phyloP scores from a whole-genome alignment of 78 protist species.

The Dictyostelium intermedium region DNA sequence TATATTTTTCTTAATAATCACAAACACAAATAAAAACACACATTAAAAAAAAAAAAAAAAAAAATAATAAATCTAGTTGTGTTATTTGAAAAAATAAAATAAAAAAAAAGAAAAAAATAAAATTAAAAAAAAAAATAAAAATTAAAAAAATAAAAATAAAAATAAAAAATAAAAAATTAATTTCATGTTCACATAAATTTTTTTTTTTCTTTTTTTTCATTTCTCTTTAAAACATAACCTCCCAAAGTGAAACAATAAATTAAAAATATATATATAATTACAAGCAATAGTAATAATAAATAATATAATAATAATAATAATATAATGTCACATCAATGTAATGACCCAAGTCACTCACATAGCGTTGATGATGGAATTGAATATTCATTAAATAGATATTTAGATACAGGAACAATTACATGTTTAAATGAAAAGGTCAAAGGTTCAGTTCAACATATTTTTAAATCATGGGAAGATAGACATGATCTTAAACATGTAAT shows the following conservation, averaged over 20 bases:
- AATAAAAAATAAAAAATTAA: not conserved
- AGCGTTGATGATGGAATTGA: slow-evolving; percentile 44
- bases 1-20: too few species aligned
- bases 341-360: slow-evolving; percentile 50
- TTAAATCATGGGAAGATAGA: slow-evolving; percentile 76
- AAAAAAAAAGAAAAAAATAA: not conserved
- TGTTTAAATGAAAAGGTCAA: slow-evolving; percentile 78
- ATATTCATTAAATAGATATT: slow-evolving; percentile 33
- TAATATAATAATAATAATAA: not conserved
- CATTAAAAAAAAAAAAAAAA: not conserved
- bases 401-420: slow-evolving; percentile 58
- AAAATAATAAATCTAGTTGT: not conserved
- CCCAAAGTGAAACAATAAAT: not conserved
- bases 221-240: not conserved
- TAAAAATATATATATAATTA: not conserved
- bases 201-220: slow-evolving; percentile 3
- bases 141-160: not conserved
- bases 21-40: not conserved
- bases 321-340: slow-evolving; percentile 30
- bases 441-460: slow-evolving; percentile 46
- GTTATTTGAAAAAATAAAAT: not conserved
- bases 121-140: not conserved
- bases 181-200: not conserved
- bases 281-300: not conserved
- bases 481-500: slow-evolving; percentile 12